Base-by-base conservation (phyloP, 768 basidiomycete genomes). In the Tephrocybe sp. region DNA sequence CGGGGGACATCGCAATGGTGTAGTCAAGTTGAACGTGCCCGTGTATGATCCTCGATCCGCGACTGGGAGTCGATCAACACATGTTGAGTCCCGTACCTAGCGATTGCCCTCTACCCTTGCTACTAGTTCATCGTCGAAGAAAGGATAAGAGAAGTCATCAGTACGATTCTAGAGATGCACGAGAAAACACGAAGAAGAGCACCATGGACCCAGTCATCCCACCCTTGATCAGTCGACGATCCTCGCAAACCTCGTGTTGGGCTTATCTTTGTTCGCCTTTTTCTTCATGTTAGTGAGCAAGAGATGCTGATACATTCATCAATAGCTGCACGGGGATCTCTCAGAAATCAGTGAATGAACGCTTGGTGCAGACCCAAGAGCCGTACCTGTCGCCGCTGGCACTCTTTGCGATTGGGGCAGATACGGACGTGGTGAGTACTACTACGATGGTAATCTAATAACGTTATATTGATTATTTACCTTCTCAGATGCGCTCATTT, bases 291-390 rank as follows among this genome's bases (percentile, higher is more conserved):
- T 4, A 37, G 13, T 19, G 26, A 38, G 6, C 18, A 18, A 37
- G 15, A 9, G 11, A 25, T 32, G 44, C 32, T 45, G 51, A 43
- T 26, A 26, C n/a, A 38, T 32, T 4, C 9, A 47, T 15, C 44
- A 22, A 19, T n/a, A n/a, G n/a, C n/a, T n/a, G n/a, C 37, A 13
- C 53, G 78, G 88, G 70, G 89, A n/a, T n/a, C n/a, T n/a, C 90
- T 43, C 90, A 92, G 60, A 83, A 83, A 49, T 85, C 86, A 0
- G 88, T 92, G 49, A 88, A 92, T 61, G 87, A 92, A 55, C 77
- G 89, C 12, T 72, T 92, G 19, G 80, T 81, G 15, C 83, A 85
- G 57, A 83, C 86, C 1, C 90, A 90, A 3, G 89, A 91, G 71
- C 73, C 86, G 7, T 91, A 91, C 59, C 67, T 92, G 19, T 78